These are phyloP conservation scores for Calonectria hawksworthii DNA, from an alignment of 2,329 filamentous ascomycete species.

Conservation along the genomic window DNA sequence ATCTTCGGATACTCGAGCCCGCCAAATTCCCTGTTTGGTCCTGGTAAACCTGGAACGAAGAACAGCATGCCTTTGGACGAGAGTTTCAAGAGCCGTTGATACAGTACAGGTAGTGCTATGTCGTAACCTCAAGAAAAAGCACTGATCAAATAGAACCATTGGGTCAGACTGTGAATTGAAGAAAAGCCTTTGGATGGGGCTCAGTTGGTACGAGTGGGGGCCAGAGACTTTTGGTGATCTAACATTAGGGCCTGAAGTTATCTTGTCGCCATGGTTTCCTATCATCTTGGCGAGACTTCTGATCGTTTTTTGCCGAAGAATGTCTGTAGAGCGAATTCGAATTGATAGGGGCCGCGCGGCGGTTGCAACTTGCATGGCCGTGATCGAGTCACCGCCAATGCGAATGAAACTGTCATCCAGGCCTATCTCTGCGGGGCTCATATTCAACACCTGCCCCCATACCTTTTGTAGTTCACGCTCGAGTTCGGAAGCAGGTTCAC, in stretches of 20 bases:
- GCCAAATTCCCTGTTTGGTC: neutral
- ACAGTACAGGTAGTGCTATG: neutral
- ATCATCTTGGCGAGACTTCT: neutral
- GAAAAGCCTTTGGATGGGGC: neutral
- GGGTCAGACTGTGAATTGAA: neutral
- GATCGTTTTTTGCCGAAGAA: neutral
- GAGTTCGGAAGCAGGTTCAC: neutral
- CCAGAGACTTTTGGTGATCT: neutral
- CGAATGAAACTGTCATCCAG: neutral
- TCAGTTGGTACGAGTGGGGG: neutral
- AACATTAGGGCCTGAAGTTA: neutral
- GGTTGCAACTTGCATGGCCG: conserved; percentile 3
- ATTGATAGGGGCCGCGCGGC: neutral
- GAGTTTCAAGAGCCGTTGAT: neutral
- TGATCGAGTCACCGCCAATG: too few relatives aligned
- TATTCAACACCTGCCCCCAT: neutral
- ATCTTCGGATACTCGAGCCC: neutral
- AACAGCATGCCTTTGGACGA: neutral
- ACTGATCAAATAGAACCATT: neutral
- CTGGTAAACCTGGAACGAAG: neutral
- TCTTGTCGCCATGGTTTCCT: neutral
- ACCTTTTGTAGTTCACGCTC: neutral
- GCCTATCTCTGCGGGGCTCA: neutral
- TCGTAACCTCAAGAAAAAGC: neutral
- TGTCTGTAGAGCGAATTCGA: neutral